Base-by-base conservation (phyloP, 108 stramenopile genomes). In the Craspedostauros australis region DNA sequence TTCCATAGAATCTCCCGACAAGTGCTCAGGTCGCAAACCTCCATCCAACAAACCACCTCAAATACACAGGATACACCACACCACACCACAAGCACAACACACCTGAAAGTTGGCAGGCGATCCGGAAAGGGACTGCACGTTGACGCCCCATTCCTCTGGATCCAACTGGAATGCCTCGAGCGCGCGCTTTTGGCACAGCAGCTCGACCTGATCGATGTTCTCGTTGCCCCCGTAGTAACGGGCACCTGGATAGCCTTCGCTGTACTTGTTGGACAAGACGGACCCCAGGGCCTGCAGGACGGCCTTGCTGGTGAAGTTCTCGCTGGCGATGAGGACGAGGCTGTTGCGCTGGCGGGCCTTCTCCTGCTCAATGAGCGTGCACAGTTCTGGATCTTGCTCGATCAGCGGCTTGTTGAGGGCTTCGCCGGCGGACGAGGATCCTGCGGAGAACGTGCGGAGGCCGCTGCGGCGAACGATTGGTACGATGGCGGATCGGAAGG, bases 61-160 rank as follows among this genome's bases (percentile, higher is more conserved):
- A n/a, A n/a, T n/a, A n/a, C n/a, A n/a, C n/a, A n/a, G n/a, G n/a
- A n/a, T n/a, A n/a, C n/a, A n/a, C n/a, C n/a, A n/a, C n/a, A n/a
- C n/a, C 19, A 44, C 1, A 44, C 40, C 41, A 44, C 7, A 2
- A 29, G 20, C 40, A 24, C 4, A 19, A 65, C 75, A 40, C 54
- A 82, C 84, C 76, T 95, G 94, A 63, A 99, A 99, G 68, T 99
- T 99, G 27, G 99, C 99, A 3, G 99, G 99, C 46, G 92, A 93
- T 52, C 99, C 99, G 19, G 89, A 92, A 39, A 97, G 77, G 46
- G 91, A 79, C 71, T 99, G 97, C 1, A 93, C 92, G 67, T 93
- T 93, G 33, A 93, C 88, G 18, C 92, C 88, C 92, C 88, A 94
- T 73, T 93, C 86, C 14, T 89, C 92, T 0, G 91, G 85, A 52